phyloP scores from a whole-genome alignment of 148 eudicot genomes.

The Diospyros lotus region DNA sequence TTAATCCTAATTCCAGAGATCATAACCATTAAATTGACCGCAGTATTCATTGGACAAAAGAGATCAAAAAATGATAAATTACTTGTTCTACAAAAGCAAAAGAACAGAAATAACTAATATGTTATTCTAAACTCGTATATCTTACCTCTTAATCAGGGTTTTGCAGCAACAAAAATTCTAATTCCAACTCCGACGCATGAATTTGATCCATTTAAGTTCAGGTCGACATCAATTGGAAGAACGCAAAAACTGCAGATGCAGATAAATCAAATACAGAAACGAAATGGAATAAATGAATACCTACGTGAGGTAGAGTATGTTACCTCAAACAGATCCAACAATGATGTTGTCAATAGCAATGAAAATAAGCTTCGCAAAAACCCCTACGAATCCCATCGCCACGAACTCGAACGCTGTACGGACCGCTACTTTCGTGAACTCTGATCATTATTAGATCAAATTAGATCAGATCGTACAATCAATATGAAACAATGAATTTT shows the following conservation, averaged over 20 bases:
- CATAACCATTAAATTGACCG: no score
- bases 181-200: background rate
- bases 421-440: constrained; percentile 63
- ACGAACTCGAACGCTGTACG: constrained; percentile 68
- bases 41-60: no score
- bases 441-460: constrained; percentile 18
- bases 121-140: no score
- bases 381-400: constrained; percentile 72
- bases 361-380: constrained; percentile 66
- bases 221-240: background rate
- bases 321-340: constrained; percentile 50
- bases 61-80: no score
- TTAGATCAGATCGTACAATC: constrained; percentile 2
- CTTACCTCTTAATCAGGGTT: no score
- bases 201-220: background rate
- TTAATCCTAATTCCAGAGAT: no score
- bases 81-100: no score
- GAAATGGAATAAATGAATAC: background rate
- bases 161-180: background rate
- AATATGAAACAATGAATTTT: background rate
- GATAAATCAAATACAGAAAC: background rate
- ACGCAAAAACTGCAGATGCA: background rate
- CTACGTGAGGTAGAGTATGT: background rate
- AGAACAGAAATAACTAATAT: no score
- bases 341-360: constrained; percentile 69